Evolutionary conservation across 768 basidiomycete species (phyloP), one percentile per base, ranked within the genome.

Genomic region (Tylopilus sp.): DNA sequence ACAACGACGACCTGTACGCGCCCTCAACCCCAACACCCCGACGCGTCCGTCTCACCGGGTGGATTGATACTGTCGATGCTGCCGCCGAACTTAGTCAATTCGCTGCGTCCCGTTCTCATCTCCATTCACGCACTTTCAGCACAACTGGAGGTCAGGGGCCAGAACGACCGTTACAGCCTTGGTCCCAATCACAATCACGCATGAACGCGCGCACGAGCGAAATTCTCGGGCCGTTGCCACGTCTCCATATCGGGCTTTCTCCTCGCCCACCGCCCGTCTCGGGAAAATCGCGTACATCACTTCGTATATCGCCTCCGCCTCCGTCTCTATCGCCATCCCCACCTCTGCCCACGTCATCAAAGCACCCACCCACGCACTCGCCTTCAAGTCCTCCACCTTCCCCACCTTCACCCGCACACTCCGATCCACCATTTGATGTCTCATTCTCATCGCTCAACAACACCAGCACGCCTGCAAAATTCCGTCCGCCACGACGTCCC

Each of bases 51-150:
- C 74, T 76, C 48, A 62, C 66, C 0, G 85, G 83, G 0, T 79
- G 74, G 69, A 83, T 87, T 33, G 69, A 75, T 21, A 67, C 71
- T 3, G 79, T 80, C 9, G 81, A 85, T 53, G 70, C 80, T 52
- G 73, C 74, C 4, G 57, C 66, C 3, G 83, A 86, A 56, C 60
- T 86, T 6, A 68, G 72, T 13, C 73, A 73, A 0, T 86, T 81
- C 57, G 74, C 76, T 44, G 64, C 64, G 11, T 74, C 67, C 21
- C 65, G 53, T 17, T 23, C 53, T 18, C 50, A 47, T 18, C 10
- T 45, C 17, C 44, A 28, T 15, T 40, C 52, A 25, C 52, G 38
- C 11, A 17, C 42, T 3, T 38, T 30, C 2, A 31, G 43, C 17
- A 10, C 26, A 36, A 30, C 10, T 17, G 5, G 31, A 5, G 21